A percentile compares a stretch with the other conserved stretches of the same genome.
Evolutionary conservation across 2,329 filamentous ascomycete species (phyloP).

Genomic region (Penicillium verrucosum): DNA sequence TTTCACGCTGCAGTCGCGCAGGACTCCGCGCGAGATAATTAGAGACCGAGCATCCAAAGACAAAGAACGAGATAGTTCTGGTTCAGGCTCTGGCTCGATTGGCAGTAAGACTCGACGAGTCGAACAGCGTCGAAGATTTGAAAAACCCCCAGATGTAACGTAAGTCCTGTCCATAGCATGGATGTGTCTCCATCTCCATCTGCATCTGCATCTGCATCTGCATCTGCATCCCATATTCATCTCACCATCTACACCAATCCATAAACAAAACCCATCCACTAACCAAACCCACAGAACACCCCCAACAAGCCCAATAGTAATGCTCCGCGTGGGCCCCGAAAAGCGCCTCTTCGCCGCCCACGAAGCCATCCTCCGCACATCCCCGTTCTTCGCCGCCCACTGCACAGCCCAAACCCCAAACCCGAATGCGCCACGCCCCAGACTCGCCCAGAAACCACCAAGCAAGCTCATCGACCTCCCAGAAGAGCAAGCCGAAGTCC

Average conservation of each 20-base stretch:
- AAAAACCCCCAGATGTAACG: conserved; percentile 36
- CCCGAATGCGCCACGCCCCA: conserved; percentile 5
- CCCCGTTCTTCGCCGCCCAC: conserved; percentile 71
- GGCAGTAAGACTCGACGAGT: conserved; percentile 23
- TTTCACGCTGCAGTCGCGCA: conserved; percentile 20
- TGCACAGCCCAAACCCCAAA: conserved; percentile 53
- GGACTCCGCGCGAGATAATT: conserved; percentile 32
- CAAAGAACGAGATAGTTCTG: background rate
- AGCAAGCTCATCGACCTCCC: conserved; percentile 74
- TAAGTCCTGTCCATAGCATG: conserved; percentile 22
- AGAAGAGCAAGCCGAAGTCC: conserved; percentile 84
- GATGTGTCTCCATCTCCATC: background rate
- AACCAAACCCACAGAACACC: conserved; percentile 46
- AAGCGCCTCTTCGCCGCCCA: conserved; percentile 88
- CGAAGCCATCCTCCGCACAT: conserved; percentile 75
- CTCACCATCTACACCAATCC: background rate
- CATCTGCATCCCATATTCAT: background rate
- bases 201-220: background rate
- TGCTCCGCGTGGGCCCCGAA: conserved; percentile 73
- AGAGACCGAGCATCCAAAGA: background rate
- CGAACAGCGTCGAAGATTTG: conserved; percentile 30
- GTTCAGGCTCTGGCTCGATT: conserved; percentile 10
- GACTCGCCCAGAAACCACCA: conserved; percentile 19
- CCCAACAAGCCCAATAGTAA: conserved; percentile 69
- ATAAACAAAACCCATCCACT: background rate